Evolutionary conservation across 1,284 basidiomycete genomes (phyloP), one percentile per base, ranked within the genome.

Genomic region (Malassezia furfur): DNA sequence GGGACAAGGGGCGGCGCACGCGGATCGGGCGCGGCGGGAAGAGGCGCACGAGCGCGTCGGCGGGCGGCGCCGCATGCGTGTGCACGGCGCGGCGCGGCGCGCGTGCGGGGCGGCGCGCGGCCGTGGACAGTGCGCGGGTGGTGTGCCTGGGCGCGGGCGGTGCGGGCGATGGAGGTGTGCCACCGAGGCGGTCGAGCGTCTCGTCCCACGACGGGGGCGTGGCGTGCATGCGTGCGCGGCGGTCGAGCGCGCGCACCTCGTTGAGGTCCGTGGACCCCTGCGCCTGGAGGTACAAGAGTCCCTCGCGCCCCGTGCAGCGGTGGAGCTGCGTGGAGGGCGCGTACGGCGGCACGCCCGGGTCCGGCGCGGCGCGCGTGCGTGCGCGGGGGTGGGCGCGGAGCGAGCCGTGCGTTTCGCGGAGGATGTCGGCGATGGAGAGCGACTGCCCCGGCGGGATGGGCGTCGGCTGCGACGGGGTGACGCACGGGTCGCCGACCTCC

Each of bases 401-500:
- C n/a, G 62, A 64, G 3, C 70, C 70, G 21, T 64, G 49, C 19
- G 72, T 73, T 10, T 54, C 81, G 38, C 78, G 78, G 12, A 96
- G 78, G 2, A 87, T 78, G 52, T 81, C 67, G 10, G 74, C 67
- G 58, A 98, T 93, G 70, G 86, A 83, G 55, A 94, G 75, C 52
- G 84, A 86, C 76, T 94, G 86, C 19, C 93, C 94, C 0, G 87
- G 81, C 0, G 86, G 81, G 49, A 98, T 88, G 0, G 86, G 81
- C 17, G 74, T 75, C 3, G 88, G 86, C 63, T 98, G 90, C 10
- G 87, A 91, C 0, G 93, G 94, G 8, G 93, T 99, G 25, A 91
- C 83, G 66, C 93, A 98, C 0, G 87, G 80, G 84, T 98, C 90
- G 74, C 93, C 87, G 25, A 91, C 90, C 76, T 98, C 94, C 76